A percentile compares a stretch with the other conserved stretches of the same genome.
phyloP scores from a whole-genome alignment of 2,329 filamentous ascomycete genomes.

The Trichophyton benhamiae region DNA sequence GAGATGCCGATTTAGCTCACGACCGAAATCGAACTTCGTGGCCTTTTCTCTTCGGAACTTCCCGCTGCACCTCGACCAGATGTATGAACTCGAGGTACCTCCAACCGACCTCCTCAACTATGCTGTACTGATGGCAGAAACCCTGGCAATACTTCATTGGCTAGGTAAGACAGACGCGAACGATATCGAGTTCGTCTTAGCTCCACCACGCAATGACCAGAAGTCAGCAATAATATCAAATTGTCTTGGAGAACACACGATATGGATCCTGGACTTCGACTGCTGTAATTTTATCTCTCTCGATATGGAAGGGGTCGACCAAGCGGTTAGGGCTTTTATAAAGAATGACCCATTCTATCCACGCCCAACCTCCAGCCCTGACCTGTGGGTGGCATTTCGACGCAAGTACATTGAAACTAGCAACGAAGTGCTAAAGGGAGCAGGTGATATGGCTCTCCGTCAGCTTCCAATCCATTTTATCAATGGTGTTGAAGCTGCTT shows the following conservation, averaged over 20 bases:
- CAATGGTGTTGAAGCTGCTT: not conserved
- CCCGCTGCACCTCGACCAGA: conserved; percentile 39
- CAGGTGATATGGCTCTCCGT: not conserved
- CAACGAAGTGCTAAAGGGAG: not conserved
- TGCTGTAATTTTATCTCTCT: conserved; percentile 28
- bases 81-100: conserved; percentile 33
- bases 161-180: conserved; percentile 37
- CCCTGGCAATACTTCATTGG: conserved; percentile 43
- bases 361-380: conserved; percentile 21
- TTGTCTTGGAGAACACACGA: conserved; percentile 22
- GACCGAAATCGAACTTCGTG: conserved; percentile 15
- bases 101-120: conserved; percentile 20
- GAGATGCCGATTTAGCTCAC: conserved; percentile 16
- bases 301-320: conserved; percentile 30
- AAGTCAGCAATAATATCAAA: conserved; percentile 8
- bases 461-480: conserved; percentile 6
- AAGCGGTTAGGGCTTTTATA: conserved; percentile 35
- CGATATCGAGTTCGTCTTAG: conserved; percentile 46
- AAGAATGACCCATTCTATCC: conserved; percentile 44
- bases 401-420: conserved; percentile 18
- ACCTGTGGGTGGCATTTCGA: conserved; percentile 20
- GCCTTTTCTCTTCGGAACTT: conserved; percentile 38
- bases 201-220: conserved; percentile 5
- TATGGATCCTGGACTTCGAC: conserved; percentile 42
- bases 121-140: conserved; percentile 37